Conservation (phyloP, 179 eudicot genomes). For the Beta corolliflora region DNA sequence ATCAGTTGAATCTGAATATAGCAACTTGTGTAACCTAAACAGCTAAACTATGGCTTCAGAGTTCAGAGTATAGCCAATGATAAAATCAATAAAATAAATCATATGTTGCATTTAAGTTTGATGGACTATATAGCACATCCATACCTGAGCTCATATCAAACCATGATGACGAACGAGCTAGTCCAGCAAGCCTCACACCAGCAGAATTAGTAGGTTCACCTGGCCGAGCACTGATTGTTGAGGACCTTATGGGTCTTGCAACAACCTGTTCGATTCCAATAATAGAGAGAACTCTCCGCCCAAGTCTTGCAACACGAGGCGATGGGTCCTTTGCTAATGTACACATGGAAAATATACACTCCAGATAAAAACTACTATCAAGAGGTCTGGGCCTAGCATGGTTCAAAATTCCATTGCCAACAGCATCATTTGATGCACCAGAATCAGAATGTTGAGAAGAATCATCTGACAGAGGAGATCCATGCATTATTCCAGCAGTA, state of each 20-base stretch:
- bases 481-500: slow-evolving; percentile 75
- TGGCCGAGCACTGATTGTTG: slow-evolving; percentile 42
- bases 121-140: not conserved
- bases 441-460: slow-evolving; percentile 91
- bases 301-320: slow-evolving; percentile 79
- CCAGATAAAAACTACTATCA: slow-evolving; percentile 71
- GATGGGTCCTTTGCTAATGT: slow-evolving; percentile 97
- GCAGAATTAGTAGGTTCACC: slow-evolving; percentile 55
- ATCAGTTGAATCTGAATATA: slow-evolving; percentile 3
- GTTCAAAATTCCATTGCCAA: slow-evolving; percentile 60
- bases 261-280: slow-evolving; percentile 93
- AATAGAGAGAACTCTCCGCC: slow-evolving; percentile 70
- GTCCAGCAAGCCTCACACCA: slow-evolving; percentile 61
- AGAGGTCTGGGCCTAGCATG: slow-evolving; percentile 61
- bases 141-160: slow-evolving; percentile 94
- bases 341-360: slow-evolving; percentile 74
- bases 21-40: not conserved
- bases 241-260: slow-evolving; percentile 60
- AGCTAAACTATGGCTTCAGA: not conserved
- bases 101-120: not conserved
- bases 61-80: not conserved
- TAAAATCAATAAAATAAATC: no score
- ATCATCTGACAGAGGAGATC: slow-evolving; percentile 90
- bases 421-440: slow-evolving; percentile 55
- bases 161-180: slow-evolving; percentile 95